These are phyloP conservation scores for Epichloe sibirici DNA, from an alignment of 2,329 filamentous ascomycete species.

Conservation along the genomic window DNA sequence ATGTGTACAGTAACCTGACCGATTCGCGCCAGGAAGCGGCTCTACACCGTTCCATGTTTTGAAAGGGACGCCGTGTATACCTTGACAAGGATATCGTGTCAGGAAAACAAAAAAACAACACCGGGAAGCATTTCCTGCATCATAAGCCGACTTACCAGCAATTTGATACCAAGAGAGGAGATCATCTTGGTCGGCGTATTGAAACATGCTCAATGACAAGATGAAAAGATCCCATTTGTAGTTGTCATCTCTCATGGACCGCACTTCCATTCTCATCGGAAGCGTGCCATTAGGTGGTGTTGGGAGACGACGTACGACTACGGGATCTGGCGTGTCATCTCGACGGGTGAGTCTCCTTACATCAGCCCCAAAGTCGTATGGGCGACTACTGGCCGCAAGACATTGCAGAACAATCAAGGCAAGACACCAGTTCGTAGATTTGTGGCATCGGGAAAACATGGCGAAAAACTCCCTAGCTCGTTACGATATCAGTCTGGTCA, in stretches of 20 bases:
- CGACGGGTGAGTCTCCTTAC: slow-evolving; percentile 27
- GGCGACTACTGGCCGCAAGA: slow-evolving; percentile 9
- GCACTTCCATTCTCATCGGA: slow-evolving; percentile 51
- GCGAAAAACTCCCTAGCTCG: background rate
- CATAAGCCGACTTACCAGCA: slow-evolving; percentile 42
- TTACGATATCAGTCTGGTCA: background rate
- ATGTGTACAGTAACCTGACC: slow-evolving; percentile 66
- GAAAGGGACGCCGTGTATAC: slow-evolving; percentile 69
- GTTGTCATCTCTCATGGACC: slow-evolving; percentile 48
- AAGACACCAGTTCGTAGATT: background rate
- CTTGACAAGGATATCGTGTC: slow-evolving; percentile 32
- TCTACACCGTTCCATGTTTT: slow-evolving; percentile 40
- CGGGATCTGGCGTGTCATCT: slow-evolving; percentile 20
- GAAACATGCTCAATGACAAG: slow-evolving; percentile 60
- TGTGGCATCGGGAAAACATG: slow-evolving; percentile 3
- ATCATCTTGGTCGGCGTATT: slow-evolving; percentile 49
- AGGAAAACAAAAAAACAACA: background rate
- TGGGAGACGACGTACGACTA: slow-evolving; percentile 33
- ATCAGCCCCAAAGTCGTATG: slow-evolving; percentile 41
- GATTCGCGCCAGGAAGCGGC: slow-evolving; percentile 36
- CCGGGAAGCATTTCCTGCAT: background rate
- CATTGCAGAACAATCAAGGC: slow-evolving; percentile 2
- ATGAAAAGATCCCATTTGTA: slow-evolving; percentile 69
- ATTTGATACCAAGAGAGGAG: slow-evolving; percentile 68
- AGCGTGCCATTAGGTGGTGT: slow-evolving; percentile 25